A percentile compares a stretch with the other conserved stretches of the same genome.
These are phyloP conservation scores for Lithocarpus polystachyus DNA, from an alignment of 306 rosid species.

Conservation along the genomic window DNA sequence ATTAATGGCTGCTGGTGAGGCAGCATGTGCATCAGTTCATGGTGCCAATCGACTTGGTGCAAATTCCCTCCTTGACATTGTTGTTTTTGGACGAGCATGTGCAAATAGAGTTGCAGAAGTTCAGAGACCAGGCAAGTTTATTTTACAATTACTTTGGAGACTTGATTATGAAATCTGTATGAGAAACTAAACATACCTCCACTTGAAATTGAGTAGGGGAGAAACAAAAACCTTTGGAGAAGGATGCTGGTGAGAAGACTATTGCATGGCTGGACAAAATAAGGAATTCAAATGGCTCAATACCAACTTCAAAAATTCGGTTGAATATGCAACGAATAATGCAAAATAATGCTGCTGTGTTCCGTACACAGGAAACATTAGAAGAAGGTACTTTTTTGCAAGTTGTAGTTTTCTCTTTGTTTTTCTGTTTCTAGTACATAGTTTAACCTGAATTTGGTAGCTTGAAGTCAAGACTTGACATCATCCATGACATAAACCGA, in stretches of 20 bases:
- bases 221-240: conserved; percentile 84
- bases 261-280: conserved; percentile 94
- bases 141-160: not conserved
- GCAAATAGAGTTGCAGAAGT: conserved; percentile 92
- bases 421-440: not conserved
- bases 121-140: conserved; percentile 66
- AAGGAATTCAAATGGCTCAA: conserved; percentile 84
- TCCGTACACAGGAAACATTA: conserved; percentile 92
- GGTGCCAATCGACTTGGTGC: conserved; percentile 97
- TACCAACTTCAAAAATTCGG: conserved; percentile 76
- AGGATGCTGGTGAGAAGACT: conserved; percentile 84
- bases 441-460: not conserved
- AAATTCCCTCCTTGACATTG: conserved; percentile 89
- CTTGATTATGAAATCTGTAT: not conserved
- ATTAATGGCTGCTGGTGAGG: conserved; percentile 91
- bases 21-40: conserved; percentile 93
- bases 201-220: conserved; percentile 52
- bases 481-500: not conserved
- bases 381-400: conserved; percentile 63
- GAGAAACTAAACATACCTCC: not conserved
- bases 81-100: conserved; percentile 90
- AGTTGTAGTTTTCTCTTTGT: not conserved
- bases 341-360: conserved; percentile 98
- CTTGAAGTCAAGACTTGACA: conserved; percentile 1
- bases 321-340: conserved; percentile 92